Evolutionary conservation across 164 flowering plant genomes (phyloP), one percentile per base, ranked within the genome.

Genomic region (Vitis riparia): DNA sequence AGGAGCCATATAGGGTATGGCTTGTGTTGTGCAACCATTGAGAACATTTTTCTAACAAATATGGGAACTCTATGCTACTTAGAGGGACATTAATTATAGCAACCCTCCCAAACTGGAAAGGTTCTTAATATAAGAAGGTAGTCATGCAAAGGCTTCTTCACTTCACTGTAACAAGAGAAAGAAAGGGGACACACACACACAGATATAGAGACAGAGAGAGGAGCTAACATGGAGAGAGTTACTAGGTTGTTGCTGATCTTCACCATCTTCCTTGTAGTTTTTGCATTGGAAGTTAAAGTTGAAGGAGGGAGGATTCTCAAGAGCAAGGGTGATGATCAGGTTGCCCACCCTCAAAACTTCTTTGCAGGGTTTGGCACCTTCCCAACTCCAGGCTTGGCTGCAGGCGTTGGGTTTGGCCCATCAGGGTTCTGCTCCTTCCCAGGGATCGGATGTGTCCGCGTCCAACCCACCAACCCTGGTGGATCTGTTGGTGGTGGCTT

Each of bases 221-320:
- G 5, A 48, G 17, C 17, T 8, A 62, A 67, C 63, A 68, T 57
- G 72, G 66, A 71, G 68, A 68, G 62, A 72, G 50, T 68, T 17
- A 16, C 14, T 14, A 68, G 59, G 69, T 55, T 68, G 53, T 6
- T 59, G 60, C 8, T 64, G 9, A 53, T 56, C 65, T 55, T 73
- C 11, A 50, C 74, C 49, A 32, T 67, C 7, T 9, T 66, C 9
- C 62, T 73, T n/a, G 55, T 70, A 62, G 69, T 57, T 14, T 12
- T 63, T 12, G 27, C 66, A n/a, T 3, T n/a, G 48, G 62, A 52
- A 9, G 65, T 23, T 15, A 37, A 37, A 37, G 63, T 52, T 9
- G 70, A 68, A 59, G 80, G 73, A 66, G 73, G 49, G 53, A 73
- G 80, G 69, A 55, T 6, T 19, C 19, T 72, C 11, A 69, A 60